A percentile compares a stretch with the other conserved stretches of the same genome.
These are phyloP conservation scores for Neopestalotiopsis sp. DNA, from an alignment of 2,329 filamentous ascomycete genomes.

Conservation along the genomic window DNA sequence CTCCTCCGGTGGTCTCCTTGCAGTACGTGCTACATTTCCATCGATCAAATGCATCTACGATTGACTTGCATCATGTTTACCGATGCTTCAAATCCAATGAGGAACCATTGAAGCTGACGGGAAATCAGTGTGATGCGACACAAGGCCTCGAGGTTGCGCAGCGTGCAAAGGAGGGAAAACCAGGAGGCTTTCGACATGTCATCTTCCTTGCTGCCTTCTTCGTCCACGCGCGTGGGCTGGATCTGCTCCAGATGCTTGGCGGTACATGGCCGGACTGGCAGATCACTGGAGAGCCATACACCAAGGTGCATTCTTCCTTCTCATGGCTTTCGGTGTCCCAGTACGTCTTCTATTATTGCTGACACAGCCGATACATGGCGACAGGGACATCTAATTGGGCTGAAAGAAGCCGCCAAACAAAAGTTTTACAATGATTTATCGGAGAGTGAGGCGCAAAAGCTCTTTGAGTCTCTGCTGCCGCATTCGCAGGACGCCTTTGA, in stretches of 20 bases:
- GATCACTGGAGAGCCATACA: not conserved
- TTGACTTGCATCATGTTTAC: not conserved
- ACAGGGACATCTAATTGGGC: too few species aligned
- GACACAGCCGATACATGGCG: too few species aligned
- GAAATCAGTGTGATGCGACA: not conserved
- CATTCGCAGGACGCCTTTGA: conserved; percentile 26
- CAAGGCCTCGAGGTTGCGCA: not conserved
- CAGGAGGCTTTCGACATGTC: conserved; percentile 8
- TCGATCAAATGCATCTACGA: not conserved
- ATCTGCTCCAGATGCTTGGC: not conserved
- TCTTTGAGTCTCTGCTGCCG: conserved; percentile 19
- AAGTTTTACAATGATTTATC: conserved; percentile 23
- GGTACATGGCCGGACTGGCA: conserved; percentile 4
- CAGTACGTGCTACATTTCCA: conserved; percentile 2
- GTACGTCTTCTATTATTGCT: too few species aligned
- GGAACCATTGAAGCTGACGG: not conserved
- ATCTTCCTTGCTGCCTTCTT: not conserved
- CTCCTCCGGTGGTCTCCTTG: conserved; percentile 2
- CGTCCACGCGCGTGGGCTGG: not conserved
- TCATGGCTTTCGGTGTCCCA: too few species aligned
- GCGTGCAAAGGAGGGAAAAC: conserved; percentile 8
- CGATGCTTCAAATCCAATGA: too few species aligned
- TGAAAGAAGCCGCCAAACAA: not conserved
- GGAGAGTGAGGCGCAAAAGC: conserved; percentile 19
- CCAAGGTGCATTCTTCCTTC: not conserved